These are phyloP conservation scores for Ogataea wickerhamii DNA, from an alignment of 805 yeast species.

Conservation along the genomic window DNA sequence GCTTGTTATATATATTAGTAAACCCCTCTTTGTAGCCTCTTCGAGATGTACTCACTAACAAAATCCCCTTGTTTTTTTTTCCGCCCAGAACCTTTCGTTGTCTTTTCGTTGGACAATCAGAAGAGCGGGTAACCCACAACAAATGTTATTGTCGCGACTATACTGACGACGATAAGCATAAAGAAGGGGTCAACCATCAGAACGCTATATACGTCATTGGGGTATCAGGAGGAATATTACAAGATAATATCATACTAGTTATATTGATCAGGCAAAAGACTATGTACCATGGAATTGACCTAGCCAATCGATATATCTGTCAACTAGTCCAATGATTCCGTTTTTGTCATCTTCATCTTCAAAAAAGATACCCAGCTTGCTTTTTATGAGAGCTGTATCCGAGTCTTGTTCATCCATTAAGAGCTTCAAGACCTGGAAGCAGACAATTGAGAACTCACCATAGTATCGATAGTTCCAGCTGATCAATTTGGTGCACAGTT, in stretches of 20 bases:
- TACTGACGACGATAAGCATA: no score
- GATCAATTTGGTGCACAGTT: conserved; percentile 44
- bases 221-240: no score
- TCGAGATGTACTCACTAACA: not conserved
- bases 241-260: no score
- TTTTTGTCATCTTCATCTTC: conserved; percentile 17
- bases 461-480: conserved; percentile 69
- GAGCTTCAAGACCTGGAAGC: conserved; percentile 39
- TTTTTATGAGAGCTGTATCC: conserved; percentile 39
- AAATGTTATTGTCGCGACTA: not conserved
- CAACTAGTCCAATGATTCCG: conserved; percentile 24
- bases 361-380: conserved; percentile 39
- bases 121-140: conserved; percentile 11
- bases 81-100: conserved; percentile 14
- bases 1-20: no score
- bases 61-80: conserved; percentile 12
- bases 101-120: conserved; percentile 8
- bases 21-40: not conserved
- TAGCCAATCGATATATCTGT: conserved; percentile 29
- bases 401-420: conserved; percentile 34
- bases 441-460: conserved; percentile 46
- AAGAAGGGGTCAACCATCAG: no score
- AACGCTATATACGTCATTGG: no score
- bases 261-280: conserved; percentile 1
- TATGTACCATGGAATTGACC: conserved; percentile 24